phyloP scores from a whole-genome alignment of 352 stramenopile genomes.

The Phytophthora multivora region DNA sequence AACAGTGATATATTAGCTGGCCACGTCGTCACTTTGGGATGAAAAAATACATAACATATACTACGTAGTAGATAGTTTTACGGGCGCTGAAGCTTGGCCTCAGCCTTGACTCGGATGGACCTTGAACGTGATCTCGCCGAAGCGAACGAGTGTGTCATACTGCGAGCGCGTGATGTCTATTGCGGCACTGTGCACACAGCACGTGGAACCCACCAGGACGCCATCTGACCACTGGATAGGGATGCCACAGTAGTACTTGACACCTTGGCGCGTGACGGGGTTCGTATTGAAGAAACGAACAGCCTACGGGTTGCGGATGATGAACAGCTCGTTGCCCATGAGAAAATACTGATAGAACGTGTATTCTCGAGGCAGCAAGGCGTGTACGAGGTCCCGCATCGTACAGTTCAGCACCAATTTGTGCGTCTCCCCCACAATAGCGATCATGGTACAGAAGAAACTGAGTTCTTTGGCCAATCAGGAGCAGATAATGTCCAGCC shows the following conservation, averaged over 20 bases:
- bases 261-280: constrained; percentile 32
- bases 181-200: constrained; percentile 30
- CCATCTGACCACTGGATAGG: constrained; percentile 34
- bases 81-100: constrained; percentile 21
- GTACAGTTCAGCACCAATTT: constrained; percentile 56
- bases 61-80: not conserved
- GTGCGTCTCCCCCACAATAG: constrained; percentile 54
- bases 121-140: constrained; percentile 43
- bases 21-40: not conserved
- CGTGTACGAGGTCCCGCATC: constrained; percentile 35
- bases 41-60: constrained; percentile 5
- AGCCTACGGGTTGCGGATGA: constrained; percentile 30
- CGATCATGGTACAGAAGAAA: constrained; percentile 61
- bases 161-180: constrained; percentile 40
- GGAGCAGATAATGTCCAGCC: constrained; percentile 66
- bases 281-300: constrained; percentile 64
- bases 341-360: constrained; percentile 68
- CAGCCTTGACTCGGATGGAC: constrained; percentile 40
- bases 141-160: constrained; percentile 36
- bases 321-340: constrained; percentile 59
- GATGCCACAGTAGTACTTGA: constrained; percentile 71
- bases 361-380: constrained; percentile 47
- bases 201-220: constrained; percentile 38
- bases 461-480: constrained; percentile 53
- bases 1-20: too few relatives aligned